These are phyloP conservation scores for Colletotrichum sp. DNA, from an alignment of 2,329 filamentous ascomycete genomes.

Conservation along the genomic window DNA sequence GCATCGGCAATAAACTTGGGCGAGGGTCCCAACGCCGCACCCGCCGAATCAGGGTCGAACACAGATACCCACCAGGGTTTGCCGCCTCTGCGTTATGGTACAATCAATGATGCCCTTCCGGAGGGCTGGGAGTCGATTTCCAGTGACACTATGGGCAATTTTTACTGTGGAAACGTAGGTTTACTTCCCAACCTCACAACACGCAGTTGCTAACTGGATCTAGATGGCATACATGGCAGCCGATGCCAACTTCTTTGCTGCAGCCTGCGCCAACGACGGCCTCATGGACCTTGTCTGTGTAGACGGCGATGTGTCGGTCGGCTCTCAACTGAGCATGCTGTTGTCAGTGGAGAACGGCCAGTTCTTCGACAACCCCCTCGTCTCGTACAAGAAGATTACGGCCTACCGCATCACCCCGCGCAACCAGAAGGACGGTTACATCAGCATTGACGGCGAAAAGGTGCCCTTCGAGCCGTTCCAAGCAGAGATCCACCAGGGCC, in stretches of 20 bases:
- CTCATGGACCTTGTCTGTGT: slow-evolving; percentile 84
- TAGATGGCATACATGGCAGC: slow-evolving; percentile 91
- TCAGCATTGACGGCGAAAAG: slow-evolving; percentile 92
- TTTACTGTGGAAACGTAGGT: slow-evolving; percentile 87
- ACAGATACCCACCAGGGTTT: slow-evolving; percentile 55
- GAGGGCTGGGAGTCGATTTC: slow-evolving; percentile 77
- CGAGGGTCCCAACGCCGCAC: slow-evolving; percentile 15
- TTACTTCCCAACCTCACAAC: not conserved
- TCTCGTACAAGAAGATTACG: slow-evolving; percentile 84
- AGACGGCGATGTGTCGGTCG: slow-evolving; percentile 73
- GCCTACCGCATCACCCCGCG: slow-evolving; percentile 86
- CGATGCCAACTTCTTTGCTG: slow-evolving; percentile 86
- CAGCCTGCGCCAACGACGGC: slow-evolving; percentile 82
- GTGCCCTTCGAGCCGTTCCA: slow-evolving; percentile 90
- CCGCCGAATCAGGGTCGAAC: slow-evolving; percentile 11
- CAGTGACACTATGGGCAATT: slow-evolving; percentile 83
- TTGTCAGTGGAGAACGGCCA: slow-evolving; percentile 73
- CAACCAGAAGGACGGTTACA: slow-evolving; percentile 75
- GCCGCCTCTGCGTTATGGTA: slow-evolving; percentile 79
- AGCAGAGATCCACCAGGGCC: slow-evolving; percentile 81
- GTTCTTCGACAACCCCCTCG: slow-evolving; percentile 80
- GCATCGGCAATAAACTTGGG: slow-evolving; percentile 30
- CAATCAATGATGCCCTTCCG: slow-evolving; percentile 77
- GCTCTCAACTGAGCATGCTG: slow-evolving; percentile 73
- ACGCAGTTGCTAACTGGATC: slow-evolving; percentile 5